These are phyloP conservation scores for Candida boidinii DNA, from an alignment of 805 yeast genomes.

Conservation along the genomic window DNA sequence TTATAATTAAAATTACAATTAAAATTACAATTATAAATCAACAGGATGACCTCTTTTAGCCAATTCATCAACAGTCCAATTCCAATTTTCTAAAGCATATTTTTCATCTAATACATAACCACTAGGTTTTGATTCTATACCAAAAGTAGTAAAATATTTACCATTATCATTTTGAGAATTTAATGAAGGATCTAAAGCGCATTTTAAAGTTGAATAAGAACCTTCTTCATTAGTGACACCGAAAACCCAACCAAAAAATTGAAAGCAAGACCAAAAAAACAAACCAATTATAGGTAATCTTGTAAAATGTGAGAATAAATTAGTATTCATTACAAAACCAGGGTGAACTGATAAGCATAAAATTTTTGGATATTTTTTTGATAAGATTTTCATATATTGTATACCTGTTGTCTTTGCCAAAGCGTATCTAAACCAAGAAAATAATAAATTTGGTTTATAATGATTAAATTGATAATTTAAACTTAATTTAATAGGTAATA, in stretches of 20 bases:
- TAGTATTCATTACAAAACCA: constrained; percentile 80
- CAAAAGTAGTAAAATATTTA: constrained; percentile 56
- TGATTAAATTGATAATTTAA: constrained; percentile 42
- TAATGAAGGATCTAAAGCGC: constrained; percentile 48
- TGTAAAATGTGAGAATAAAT: constrained; percentile 69
- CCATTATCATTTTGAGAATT: constrained; percentile 55
- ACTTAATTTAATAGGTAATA: constrained; percentile 39
- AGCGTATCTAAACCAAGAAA: constrained; percentile 74
- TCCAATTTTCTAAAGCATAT: constrained; percentile 65
- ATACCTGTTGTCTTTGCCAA: constrained; percentile 72
- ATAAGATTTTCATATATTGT: constrained; percentile 58
- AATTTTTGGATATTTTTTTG: constrained; percentile 58
- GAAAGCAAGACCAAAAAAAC: constrained; percentile 63
- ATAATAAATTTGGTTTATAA: constrained; percentile 56
- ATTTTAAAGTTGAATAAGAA: constrained; percentile 51
- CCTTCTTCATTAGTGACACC: constrained; percentile 74
- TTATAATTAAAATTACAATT: neutral
- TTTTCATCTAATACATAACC: constrained; percentile 47
- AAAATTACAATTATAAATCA: constrained; percentile 8
- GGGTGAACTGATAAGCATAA: constrained; percentile 68
- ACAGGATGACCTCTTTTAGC: constrained; percentile 38
- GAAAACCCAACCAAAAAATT: constrained; percentile 55
- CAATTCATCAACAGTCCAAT: constrained; percentile 63
- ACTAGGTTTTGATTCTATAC: constrained; percentile 48
- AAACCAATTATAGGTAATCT: constrained; percentile 71